Evolutionary conservation across 768 basidiomycete species (phyloP).

Genomic region (Boletellus ananas): DNA sequence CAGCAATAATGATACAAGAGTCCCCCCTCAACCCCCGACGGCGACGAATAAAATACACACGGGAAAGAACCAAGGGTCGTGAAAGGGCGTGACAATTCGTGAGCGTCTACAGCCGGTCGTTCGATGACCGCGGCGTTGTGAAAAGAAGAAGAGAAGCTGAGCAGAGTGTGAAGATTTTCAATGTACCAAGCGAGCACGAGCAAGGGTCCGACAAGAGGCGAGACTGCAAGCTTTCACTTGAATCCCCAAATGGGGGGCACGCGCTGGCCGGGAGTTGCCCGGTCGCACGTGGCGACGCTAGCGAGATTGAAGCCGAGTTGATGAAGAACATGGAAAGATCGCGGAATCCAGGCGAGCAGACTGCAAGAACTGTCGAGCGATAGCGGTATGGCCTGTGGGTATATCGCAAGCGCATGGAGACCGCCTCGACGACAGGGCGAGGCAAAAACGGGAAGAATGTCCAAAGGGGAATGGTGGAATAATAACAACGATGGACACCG

Average conservation of each 20-base stretch:
- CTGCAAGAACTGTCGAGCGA: conserved; percentile 14
- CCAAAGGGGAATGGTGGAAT: conserved; percentile 19
- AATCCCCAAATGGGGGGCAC: conserved; percentile 3
- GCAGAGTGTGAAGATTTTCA: conserved; percentile 2
- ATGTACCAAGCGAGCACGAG: conserved; percentile 7
- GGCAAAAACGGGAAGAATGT: conserved; percentile 19
- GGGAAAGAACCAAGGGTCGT: conserved; percentile 14
- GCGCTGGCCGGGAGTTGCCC: conserved; percentile 15
- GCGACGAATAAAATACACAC: conserved; percentile 27
- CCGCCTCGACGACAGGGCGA: conserved; percentile 17
- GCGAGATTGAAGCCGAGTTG: conserved; percentile 19
- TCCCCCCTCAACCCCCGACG: conserved; percentile 9
- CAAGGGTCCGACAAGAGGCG: neutral
- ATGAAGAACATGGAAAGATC: conserved; percentile 18
- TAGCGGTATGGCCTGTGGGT: conserved; percentile 19
- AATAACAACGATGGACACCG: conserved; percentile 19
- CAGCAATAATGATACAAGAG: conserved; percentile 34
- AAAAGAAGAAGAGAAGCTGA: conserved; percentile 7
- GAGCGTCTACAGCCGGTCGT: conserved; percentile 12
- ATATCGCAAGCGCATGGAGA: conserved; percentile 15
- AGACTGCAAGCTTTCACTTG: too few species aligned
- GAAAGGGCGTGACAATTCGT: conserved; percentile 28
- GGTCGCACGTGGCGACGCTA: neutral
- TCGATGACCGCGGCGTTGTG: conserved; percentile 5
- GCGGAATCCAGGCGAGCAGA: conserved; percentile 19